Conservation (phyloP, 306 rosid species). For the Quercus bicolor region DNA sequence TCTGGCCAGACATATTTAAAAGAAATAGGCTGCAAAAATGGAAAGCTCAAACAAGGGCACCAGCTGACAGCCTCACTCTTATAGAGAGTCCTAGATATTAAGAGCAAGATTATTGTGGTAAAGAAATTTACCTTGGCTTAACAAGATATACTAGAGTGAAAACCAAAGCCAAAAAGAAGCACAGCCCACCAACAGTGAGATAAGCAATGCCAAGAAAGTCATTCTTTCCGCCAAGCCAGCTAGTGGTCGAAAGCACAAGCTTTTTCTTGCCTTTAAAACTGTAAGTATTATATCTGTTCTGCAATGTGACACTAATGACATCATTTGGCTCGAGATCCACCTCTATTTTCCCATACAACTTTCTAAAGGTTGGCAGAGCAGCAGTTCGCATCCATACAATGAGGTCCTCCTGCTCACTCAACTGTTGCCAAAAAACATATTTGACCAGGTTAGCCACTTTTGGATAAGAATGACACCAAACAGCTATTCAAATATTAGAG, state of each 20-base stretch:
- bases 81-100: not conserved
- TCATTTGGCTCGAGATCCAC: constrained; percentile 51
- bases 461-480: not conserved
- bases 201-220: constrained; percentile 84
- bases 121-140: constrained; percentile 73
- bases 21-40: not conserved
- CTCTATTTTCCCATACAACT: constrained; percentile 71
- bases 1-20: not conserved
- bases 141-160: constrained; percentile 78
- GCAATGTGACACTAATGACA: constrained; percentile 31
- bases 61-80: not conserved
- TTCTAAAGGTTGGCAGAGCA: constrained; percentile 76
- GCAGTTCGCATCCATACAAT: constrained; percentile 90
- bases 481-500: too few relatives aligned
- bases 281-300: constrained; percentile 65
- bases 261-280: constrained; percentile 71
- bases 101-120: not conserved
- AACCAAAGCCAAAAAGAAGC: constrained; percentile 79
- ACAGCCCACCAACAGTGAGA: constrained; percentile 81
- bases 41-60: not conserved
- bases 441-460: constrained; percentile 19
- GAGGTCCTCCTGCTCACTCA: constrained; percentile 71
- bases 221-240: constrained; percentile 83
- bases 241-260: constrained; percentile 71
- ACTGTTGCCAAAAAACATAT: constrained; percentile 45